Evolutionary conservation across 441 rosid genomes (phyloP).

Genomic region (Brassica balearica): DNA sequence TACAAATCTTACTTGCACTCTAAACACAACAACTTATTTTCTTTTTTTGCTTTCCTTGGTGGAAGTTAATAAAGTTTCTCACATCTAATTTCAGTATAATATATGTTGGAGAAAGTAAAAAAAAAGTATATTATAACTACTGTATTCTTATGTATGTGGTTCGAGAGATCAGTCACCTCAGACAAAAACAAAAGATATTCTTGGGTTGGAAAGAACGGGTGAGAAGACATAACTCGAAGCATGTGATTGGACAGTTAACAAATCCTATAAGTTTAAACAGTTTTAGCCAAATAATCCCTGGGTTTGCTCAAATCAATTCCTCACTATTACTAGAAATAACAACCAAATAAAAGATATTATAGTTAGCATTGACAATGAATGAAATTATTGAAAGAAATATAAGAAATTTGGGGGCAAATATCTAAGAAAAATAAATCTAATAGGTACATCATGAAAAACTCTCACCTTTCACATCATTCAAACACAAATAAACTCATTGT

Average conservation of each 20-base stretch:
- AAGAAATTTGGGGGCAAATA: background rate
- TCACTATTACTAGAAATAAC: slow-evolving; percentile 19
- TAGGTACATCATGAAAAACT: background rate
- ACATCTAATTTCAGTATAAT: background rate
- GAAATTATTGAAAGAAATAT: background rate
- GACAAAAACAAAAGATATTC: slow-evolving; percentile 29
- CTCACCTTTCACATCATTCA: slow-evolving; percentile 44
- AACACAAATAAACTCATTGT: slow-evolving; percentile 34
- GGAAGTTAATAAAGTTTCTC: background rate
- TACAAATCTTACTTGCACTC: background rate
- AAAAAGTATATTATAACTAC: background rate
- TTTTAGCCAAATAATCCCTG: slow-evolving; percentile 34
- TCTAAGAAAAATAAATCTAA: slow-evolving; percentile 1
- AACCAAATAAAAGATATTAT: slow-evolving; percentile 19
- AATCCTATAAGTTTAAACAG: slow-evolving; percentile 16
- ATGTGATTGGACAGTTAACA: slow-evolving; percentile 42
- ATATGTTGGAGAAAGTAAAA: background rate
- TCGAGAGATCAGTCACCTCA: slow-evolving; percentile 36
- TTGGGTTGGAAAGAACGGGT: slow-evolving; percentile 19
- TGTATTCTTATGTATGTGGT: background rate
- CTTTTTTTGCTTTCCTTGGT: background rate
- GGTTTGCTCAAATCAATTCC: slow-evolving; percentile 19
- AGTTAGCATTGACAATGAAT: slow-evolving; percentile 9
- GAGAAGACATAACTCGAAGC: slow-evolving; percentile 38
- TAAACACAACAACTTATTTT: background rate